Evolutionary conservation across 2,329 filamentous ascomycete genomes (phyloP), one percentile per base, ranked within the genome.

Genomic region (Colletotrichum tamarilloi): DNA sequence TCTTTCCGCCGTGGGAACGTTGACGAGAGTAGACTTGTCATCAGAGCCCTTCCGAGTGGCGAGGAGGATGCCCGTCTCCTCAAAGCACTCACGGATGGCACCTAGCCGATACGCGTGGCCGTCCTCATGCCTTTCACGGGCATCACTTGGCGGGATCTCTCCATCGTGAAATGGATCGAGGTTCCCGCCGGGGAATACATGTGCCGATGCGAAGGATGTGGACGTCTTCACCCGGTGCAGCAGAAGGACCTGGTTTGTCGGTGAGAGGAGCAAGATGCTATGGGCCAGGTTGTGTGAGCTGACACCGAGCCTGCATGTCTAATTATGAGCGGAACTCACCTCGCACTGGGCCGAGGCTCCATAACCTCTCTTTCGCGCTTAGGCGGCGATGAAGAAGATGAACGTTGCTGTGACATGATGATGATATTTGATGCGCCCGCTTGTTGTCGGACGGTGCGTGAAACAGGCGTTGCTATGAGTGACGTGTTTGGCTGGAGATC

Each of bases 171-270:
- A 89, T 0, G 89, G 82, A 14, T 95, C 93, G 26, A 98, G 87
- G 78, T 95, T 95, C 6, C 97, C 97, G 42, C 97, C 97, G 0
- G 97, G 96, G 77, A 99, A 99, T 74, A 99, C 97, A 80, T 98
- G 95, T 0, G 96, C 97, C 0, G 94, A 96, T 4, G 96, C 90
- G 79, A 98, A 98, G 3, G 95, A 93, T 1, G 90, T 91, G 0
- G 94, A 97, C 1, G 93, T 95, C 76, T 92, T 89, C 3, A 97
- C 94, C 75, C 97, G 92, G 81, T 95, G 95, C 9, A 98, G 90
- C 22, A 98, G 90, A 1, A 99, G 89, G 59, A 98, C 91, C 81
- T 98, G 92, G 81, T 98, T 98, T 63, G 89, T 87, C 0, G 95
- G 93, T 0, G 97, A 98, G 60, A 99, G 86, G 16, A 98, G 88